Conservation (phyloP, 176 grass and related monocot species). For the Avena insularis region DNA sequence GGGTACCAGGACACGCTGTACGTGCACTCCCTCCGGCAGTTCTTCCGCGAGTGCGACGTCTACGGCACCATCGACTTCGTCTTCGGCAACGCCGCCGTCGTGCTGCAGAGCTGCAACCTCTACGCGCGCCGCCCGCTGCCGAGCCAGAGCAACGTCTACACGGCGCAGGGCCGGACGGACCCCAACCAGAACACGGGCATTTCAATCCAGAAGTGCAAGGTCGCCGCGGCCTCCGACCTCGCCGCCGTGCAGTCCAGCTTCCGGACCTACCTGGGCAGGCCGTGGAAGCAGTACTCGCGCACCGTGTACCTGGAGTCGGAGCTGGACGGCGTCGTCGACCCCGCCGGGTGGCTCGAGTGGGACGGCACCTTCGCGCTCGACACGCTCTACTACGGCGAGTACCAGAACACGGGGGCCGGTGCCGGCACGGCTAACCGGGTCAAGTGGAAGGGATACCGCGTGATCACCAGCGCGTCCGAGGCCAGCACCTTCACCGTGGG, state of each 20-base stretch:
- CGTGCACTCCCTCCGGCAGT: conserved; percentile 81
- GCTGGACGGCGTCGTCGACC: conserved; percentile 57
- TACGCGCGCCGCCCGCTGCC: conserved; percentile 64
- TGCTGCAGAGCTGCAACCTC: conserved; percentile 75
- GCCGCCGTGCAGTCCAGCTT: conserved; percentile 43
- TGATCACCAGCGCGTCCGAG: conserved; percentile 53
- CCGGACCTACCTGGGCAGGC: conserved; percentile 63
- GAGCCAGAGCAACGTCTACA: conserved; percentile 73
- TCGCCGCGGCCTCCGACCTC: conserved; percentile 64
- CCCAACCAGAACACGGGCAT: conserved; percentile 93
- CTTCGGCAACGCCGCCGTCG: conserved; percentile 80
- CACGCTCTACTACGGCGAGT: conserved; percentile 84
- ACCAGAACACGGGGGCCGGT: conserved; percentile 64
- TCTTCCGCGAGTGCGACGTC: conserved; percentile 83
- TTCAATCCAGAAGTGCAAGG: conserved; percentile 77
- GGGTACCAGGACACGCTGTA: conserved; percentile 95
- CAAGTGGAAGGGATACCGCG: conserved; percentile 65
- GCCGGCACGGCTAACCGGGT: conserved; percentile 47
- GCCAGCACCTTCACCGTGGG: conserved; percentile 65
- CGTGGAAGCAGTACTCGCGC: conserved; percentile 78
- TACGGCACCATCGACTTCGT: conserved; percentile 88
- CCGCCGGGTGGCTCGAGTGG: conserved; percentile 71
- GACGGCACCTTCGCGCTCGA: conserved; percentile 63
- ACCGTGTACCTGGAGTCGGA: conserved; percentile 72
- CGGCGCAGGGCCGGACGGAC: conserved; percentile 77